Evolutionary conservation across 2,329 filamentous ascomycete genomes (phyloP), one percentile per base, ranked within the genome.

Genomic region (Pyrenophora tritici-repentis): DNA sequence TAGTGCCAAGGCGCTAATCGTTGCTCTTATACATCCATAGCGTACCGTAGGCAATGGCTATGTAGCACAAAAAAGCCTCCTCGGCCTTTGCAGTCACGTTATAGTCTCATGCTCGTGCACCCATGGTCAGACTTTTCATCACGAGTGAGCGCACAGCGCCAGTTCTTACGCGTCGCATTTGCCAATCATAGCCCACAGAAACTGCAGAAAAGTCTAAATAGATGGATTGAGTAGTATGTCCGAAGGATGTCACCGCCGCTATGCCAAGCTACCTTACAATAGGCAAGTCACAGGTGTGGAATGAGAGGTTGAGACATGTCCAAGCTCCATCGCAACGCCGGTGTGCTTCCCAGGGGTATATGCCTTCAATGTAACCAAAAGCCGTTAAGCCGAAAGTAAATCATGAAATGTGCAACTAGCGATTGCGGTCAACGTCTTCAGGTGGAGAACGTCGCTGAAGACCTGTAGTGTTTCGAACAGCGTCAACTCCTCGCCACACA

Each of bases 401-500:
- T 35, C 33, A 31, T 34, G 16, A 45, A 47, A 9, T 5, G 26
- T 14, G n/a, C 24, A 16, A 40, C 63, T 42, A 73, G 37, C 71
- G 64, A 53, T 73, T 66, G 31, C 71, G 53, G 47, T 74, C 71
- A 13, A 71, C 55, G 8, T 71, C 69, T 42, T 67, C 69, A 13
- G 62, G 60, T 37, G 64, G 66, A 14, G 56, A 47, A 24, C 68
- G 63, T 41, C 67, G 52, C 38, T 69, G 65, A 5, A 72, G 48
- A 22, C 70, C 66, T 24, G 67, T 59, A 3, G 62, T 63, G 33
- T 53, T 62, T 31, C 70, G 62, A 6, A 72, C 63, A 7, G 65
- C 68, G 26, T 71, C 69, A 1, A 73, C 56, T 18, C 71, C 69
- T 17, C 70, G 57, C 71, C 71, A 72, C 13, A 73, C 71, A 3